These are phyloP conservation scores for Malassezia furfur DNA, from an alignment of 1,284 basidiomycete species.

Conservation along the genomic window DNA sequence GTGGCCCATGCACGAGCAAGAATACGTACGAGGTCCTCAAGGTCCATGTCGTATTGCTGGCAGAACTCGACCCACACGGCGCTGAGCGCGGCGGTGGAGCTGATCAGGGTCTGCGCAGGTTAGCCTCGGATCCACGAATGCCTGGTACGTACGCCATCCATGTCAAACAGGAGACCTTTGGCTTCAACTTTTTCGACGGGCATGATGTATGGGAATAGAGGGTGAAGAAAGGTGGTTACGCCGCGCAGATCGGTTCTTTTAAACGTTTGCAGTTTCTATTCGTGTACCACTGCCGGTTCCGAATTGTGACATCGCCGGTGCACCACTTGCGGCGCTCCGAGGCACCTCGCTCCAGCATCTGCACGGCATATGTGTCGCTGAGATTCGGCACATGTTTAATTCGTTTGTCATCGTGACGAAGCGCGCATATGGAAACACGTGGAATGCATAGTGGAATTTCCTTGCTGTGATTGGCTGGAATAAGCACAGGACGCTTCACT, in stretches of 20 bases:
- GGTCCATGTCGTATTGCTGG: conserved; percentile 24
- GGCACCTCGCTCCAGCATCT: too few relatives aligned
- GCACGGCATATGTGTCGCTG: too few relatives aligned
- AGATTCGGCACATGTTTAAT: too few relatives aligned
- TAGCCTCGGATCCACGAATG: not conserved
- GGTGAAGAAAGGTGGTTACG: not conserved
- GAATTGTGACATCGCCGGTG: not conserved
- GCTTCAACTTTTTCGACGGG: conserved; percentile 13
- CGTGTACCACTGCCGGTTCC: too few relatives aligned
- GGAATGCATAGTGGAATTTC: too few relatives aligned
- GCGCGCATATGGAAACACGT: too few relatives aligned
- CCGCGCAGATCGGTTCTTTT: not conserved
- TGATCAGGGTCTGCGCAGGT: conserved; percentile 20
- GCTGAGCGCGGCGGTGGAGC: conserved; percentile 27
- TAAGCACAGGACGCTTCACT: too few relatives aligned
- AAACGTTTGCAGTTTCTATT: not conserved
- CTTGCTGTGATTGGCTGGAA: too few relatives aligned
- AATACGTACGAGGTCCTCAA: conserved; percentile 20
- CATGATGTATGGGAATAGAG: not conserved
- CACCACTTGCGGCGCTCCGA: not conserved
- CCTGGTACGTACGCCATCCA: conserved; percentile 25
- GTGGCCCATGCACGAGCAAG: not conserved
- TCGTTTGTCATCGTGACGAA: too few relatives aligned
- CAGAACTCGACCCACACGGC: conserved; percentile 25
- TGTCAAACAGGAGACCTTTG: conserved; percentile 24